Conservation (phyloP, 2,329 filamentous ascomycete genomes). For the Hysterium pulicare region DNA sequence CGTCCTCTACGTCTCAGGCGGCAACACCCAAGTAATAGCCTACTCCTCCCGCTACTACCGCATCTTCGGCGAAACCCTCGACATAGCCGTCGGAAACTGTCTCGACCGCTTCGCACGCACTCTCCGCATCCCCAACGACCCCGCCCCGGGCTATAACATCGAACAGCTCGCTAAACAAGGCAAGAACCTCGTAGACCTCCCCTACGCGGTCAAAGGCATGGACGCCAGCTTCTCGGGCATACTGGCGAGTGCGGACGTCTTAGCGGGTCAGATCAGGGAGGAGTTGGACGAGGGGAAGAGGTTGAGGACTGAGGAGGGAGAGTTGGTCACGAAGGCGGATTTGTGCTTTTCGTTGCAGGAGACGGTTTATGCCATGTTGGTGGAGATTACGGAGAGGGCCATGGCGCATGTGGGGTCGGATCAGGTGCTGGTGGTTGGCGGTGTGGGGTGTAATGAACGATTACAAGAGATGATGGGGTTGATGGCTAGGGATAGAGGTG, state of each 20-base stretch:
- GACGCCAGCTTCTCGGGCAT: slow-evolving; percentile 96
- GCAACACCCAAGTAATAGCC: slow-evolving; percentile 97
- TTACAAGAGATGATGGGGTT: slow-evolving; percentile 97
- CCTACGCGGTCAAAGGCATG: slow-evolving; percentile 98
- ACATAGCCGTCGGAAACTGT: slow-evolving; percentile 97
- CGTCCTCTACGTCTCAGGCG: slow-evolving; percentile 91
- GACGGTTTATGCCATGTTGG: slow-evolving; percentile 93
- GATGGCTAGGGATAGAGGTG: slow-evolving; percentile 86
- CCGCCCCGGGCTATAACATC: slow-evolving; percentile 96
- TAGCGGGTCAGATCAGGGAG: slow-evolving; percentile 65
- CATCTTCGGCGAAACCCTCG: slow-evolving; percentile 95
- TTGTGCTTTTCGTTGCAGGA: slow-evolving; percentile 94
- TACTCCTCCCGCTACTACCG: slow-evolving; percentile 93
- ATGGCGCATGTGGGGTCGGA: slow-evolving; percentile 94
- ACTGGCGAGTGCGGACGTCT: slow-evolving; percentile 73
- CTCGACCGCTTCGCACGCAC: slow-evolving; percentile 93
- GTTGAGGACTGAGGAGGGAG: slow-evolving; percentile 46
- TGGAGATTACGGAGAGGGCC: slow-evolving; percentile 95
- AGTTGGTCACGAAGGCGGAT: slow-evolving; percentile 72
- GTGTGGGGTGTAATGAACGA: slow-evolving; percentile 91
- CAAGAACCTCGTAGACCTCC: slow-evolving; percentile 73
- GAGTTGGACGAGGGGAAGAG: slow-evolving; percentile 35
- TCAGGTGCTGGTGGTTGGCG: slow-evolving; percentile 92
- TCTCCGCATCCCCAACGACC: slow-evolving; percentile 88
- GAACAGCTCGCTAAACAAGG: slow-evolving; percentile 83